Evolutionary conservation across 306 rosid genomes (phyloP), one percentile per base, ranked within the genome.

Genomic region (Potentilla sterilis): DNA sequence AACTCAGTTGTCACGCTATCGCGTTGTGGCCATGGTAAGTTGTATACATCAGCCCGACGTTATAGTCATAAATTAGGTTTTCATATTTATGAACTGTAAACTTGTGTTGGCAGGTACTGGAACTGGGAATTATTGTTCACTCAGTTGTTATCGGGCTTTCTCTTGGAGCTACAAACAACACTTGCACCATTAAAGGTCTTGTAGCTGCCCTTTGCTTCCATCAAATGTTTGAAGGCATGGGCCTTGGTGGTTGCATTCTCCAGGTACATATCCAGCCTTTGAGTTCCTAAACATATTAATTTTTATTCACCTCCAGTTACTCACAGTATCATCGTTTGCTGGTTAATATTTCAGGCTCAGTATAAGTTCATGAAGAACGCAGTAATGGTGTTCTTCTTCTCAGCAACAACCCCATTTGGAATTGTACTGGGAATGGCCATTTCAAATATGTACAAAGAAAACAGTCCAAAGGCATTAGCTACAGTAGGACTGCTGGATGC

Each of bases 191-290:
- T 42, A 91, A 77, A 76, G 91, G 95, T 74, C 90, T 91, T 3
- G 77, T 86, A 14, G 92, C 95, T 0, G 97, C 97, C 3, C 88
- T 91, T 46, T 87, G 95, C 81, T 89, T 89, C 88, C 97, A 89
- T 82, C 97, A 91, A 85, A 85, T 89, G 90, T 91, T 91, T 66
- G 97, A 92, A 88, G 97, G 97, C 22, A 88, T 91, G 90, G 95
- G 95, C 44, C 97, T 91, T 34, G 95, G 97, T 1, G 97, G 97
- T 1, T 83, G 91, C 82, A 92, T 92, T 84, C 90, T 86, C 11
- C 95, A 89, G 87, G 96, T 90, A 44, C 57, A 18, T 37, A 37
- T 48, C 21, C 3, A 11, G 4, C 61, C 38, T 28, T 12, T 28
- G 28, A 59, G 38, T 59, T 59, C 37, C 6, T 77, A 37, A 9